Percentiles rank a stretch among this genome's conserved stretches.
Evolutionary conservation across 1,284 basidiomycete species (phyloP).

Genomic region (Pyrrhoderma noxium): DNA sequence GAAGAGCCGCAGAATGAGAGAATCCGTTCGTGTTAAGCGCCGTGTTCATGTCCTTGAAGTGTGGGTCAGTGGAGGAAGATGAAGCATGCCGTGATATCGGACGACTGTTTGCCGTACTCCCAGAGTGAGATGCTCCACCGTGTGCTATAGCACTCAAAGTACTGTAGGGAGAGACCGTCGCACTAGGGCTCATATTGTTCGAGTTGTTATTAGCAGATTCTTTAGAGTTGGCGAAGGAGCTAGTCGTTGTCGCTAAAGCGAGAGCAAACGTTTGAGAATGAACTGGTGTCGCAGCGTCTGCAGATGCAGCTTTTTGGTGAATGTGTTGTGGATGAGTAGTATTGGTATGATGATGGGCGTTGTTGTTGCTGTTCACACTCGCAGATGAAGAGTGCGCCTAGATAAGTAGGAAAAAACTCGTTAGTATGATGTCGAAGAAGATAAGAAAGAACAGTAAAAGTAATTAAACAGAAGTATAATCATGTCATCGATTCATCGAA

Average conservation of each 20-base stretch:
- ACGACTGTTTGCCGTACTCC: conserved; percentile 13
- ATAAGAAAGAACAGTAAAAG: too few relatives aligned
- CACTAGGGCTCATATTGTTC: conserved; percentile 8
- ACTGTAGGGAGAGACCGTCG: background rate
- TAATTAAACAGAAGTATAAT: too few relatives aligned
- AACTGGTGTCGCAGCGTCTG: background rate
- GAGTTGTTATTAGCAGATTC: background rate
- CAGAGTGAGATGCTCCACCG: conserved; percentile 6
- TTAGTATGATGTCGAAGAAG: too few relatives aligned
- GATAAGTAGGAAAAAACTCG: too few relatives aligned
- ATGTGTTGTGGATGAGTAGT: background rate
- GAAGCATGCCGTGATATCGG: conserved; percentile 17
- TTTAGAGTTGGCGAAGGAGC: background rate
- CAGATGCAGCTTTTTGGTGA: conserved; percentile 12
- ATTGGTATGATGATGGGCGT: background rate
- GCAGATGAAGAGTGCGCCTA: too few relatives aligned
- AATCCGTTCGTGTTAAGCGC: too few relatives aligned
- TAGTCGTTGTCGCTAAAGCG: background rate
- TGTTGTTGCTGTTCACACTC: background rate
- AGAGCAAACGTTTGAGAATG: conserved; percentile 8
- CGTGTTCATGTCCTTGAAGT: background rate
- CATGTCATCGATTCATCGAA: too few relatives aligned
- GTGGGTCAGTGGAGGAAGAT: conserved; percentile 10
- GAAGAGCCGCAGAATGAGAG: too few relatives aligned
- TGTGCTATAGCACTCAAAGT: conserved; percentile 1